A percentile compares a stretch with the other conserved stretches of the same genome.
phyloP scores from a whole-genome alignment of 176 grass and related monocot species.

The Musa itinerans region DNA sequence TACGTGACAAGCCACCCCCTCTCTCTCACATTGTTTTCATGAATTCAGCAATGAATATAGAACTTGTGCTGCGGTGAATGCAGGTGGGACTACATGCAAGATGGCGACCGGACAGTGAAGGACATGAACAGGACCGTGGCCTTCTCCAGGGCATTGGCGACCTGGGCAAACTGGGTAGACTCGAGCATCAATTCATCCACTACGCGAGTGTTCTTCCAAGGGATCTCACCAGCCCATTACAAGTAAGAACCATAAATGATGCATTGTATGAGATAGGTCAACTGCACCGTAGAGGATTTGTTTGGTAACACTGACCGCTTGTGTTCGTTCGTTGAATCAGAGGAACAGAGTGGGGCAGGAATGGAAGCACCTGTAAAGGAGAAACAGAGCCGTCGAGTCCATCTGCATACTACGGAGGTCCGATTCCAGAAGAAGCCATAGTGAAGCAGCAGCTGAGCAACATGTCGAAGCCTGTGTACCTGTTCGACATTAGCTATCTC shows the following conservation, averaged over 20 bases:
- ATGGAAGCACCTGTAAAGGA: constrained; percentile 40
- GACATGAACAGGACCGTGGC: constrained; percentile 71
- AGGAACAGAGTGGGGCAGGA: constrained; percentile 55
- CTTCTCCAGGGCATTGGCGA: constrained; percentile 50
- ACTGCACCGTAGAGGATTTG: not conserved
- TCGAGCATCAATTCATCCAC: constrained; percentile 26
- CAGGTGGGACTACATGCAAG: constrained; percentile 81
- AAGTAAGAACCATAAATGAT: constrained; percentile 23
- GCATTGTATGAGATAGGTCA: too few species aligned
- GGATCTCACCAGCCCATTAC: constrained; percentile 69
- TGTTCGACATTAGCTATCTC: constrained; percentile 58
- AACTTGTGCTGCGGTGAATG: not conserved
- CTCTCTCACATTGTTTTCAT: not conserved
- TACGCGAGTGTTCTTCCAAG: constrained; percentile 70
- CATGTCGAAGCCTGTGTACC: constrained; percentile 66
- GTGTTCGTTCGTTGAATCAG: constrained; percentile 16
- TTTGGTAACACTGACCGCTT: not conserved
- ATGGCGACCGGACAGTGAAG: constrained; percentile 20
- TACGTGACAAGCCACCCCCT: not conserved
- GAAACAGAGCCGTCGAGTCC: constrained; percentile 49
- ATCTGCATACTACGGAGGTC: constrained; percentile 39
- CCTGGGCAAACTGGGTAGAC: constrained; percentile 74
- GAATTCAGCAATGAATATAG: too few species aligned
- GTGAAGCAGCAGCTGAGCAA: constrained; percentile 34
- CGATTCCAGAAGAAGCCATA: constrained; percentile 39